Base-by-base conservation (phyloP, 805 yeast species). In the Wickerhamomyces xylosicus region DNA sequence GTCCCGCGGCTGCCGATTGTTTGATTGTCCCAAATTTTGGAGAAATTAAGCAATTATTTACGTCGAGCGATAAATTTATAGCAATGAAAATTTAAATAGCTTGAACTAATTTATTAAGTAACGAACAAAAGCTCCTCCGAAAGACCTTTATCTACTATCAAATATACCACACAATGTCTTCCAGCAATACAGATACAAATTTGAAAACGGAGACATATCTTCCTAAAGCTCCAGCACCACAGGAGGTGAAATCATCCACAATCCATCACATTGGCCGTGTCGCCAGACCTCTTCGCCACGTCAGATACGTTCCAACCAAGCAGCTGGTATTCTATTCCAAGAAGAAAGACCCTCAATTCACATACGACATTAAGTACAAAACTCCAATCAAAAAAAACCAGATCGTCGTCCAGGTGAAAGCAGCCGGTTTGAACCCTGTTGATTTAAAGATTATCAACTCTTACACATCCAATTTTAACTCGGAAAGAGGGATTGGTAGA, bases 401-500 rank as follows among this genome's bases (percentile, higher is more conserved):
- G 37, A 50, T 82, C 5, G 62, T 82, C 17, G 74, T 84, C 11
- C 72, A 78, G 46, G 74, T 80, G 19, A 62, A 63, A 35, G 72
- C 72, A 41, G 77, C 74, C 2, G 73, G 81, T 1, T 59, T 84
- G 31, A 79, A 78, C 48, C 83, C 90, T 3, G 64, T 72, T 37
- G 94, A 83, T 51, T 50, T 78, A 47, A 68, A 77, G 41, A 72
- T 80, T 38, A 64, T 73, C 50, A 72, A 75, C 50, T 69, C 74
- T 31, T 77, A 75, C 49, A 53, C 66, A 15, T 56, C 66, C 19
- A 72, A 76, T 44, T 57, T 74, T 38, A 69, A 66, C 40, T 71
- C 74, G 32, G 72, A 69, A 41, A 69, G 75, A 46, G 87, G 89
- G 7, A 55, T 79, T 21, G 92, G 92, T 1, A 71, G 81, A 48